Evolutionary conservation across 768 basidiomycete genomes (phyloP), one percentile per base, ranked within the genome.

Genomic region (Pleurotus djamor): DNA sequence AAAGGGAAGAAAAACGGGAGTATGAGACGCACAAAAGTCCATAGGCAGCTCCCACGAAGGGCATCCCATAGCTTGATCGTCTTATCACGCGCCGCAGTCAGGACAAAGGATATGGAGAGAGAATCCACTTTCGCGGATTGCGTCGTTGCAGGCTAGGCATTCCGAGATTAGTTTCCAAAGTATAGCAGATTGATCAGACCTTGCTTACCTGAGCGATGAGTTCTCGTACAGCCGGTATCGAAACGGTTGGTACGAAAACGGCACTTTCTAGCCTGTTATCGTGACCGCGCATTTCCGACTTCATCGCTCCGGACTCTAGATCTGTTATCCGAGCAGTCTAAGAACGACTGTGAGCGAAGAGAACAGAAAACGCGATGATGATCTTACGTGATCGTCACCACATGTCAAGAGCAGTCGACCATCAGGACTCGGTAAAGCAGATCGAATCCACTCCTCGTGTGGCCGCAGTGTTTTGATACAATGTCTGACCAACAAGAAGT

Each of bases 51-150:
- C 4, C 96, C 94, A 48, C 85, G 87, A 61, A 86, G 80, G 0
- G 86, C 80, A 67, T 97, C 95, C 95, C 95, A 98, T 14, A 98
- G 72, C 67, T 89, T 92, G 76, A 97, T 92, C 4, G 86, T 86
- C 79, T 94, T 96, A 76, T 98, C 95, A 71, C 95, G 82, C 35
- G 91, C 88, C 2, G 92, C 94, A 12, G 92, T 94, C 8, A 87
- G 87, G 6, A 91, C 79, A 68, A 86, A 95, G 28, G 54, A 56
- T n/a, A 56, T 56, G 14, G 54, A 37, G 21, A 56, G 32, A 13
- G 54, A 56, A 44, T 56, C 54, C 7, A 56, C 54, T 56, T 56
- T 56, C 28, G 54, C 54, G 14, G 54, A 56, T 56, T 56, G 54
- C 28, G 54, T 38, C 12, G 36, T 56, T 9, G 54, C 54, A 28